Evolutionary conservation across 169 alveolate genomes (phyloP), one percentile per base, ranked within the genome.

Genomic region (Cryptosporidium viatorum): DNA sequence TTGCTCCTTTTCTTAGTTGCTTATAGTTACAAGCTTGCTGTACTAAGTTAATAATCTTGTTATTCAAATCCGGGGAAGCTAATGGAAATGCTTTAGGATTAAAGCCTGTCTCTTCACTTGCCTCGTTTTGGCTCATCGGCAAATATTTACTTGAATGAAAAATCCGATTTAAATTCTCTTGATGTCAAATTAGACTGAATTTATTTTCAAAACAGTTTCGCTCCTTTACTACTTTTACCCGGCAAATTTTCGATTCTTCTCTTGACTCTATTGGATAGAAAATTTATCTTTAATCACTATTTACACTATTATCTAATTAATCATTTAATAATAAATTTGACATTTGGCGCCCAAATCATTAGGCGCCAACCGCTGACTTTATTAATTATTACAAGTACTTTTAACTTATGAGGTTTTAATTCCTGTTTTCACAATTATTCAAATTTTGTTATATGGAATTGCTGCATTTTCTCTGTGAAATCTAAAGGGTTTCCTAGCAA

Each of bases 1-100:
- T 97, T 5, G 98, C 98, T 9, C 99, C 99, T 84, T 97, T 97
- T 86, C 94, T 96, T 60, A 97, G 94, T 94, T 97, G 98, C 93
- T 96, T 96, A 94, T 97, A 97, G 93, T 95, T 96, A 70, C 96
- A 91, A 1, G 99, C 98, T 92, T 97, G 97, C 86, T 97, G 98
- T 21, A 97, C 96, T 35, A 96, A 92, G 74, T 96, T 99, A 69
- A 97, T 91, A 43, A 97, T 93, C 52, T 91, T 86, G 85, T 95
- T 91, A 85, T 94, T 95, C 84, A 96, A 91, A 74, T 96, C 97
- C 14, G 94, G 96, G 16, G 96, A 91, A 33, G 98, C 98, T 59
- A 96, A 93, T 18, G 98, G 98, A 75, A 94, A 96, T 37, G 97
- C 97, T 91, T 96, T 96, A 18, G 98, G 95, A 75, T 93, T 94